phyloP scores from a whole-genome alignment of 2,329 filamentous ascomycete genomes.

The Metarhizium robertsii region DNA sequence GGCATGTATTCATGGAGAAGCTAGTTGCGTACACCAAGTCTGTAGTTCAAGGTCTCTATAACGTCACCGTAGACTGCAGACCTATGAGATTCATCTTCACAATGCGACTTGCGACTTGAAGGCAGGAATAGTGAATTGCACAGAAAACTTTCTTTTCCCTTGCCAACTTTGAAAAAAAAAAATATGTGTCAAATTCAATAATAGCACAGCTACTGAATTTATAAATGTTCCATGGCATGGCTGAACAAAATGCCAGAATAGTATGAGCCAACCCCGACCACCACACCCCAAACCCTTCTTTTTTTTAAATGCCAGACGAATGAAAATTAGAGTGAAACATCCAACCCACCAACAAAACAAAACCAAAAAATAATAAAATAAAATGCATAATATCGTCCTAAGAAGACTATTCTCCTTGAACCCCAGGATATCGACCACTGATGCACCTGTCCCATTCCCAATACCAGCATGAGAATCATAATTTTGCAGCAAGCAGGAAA shows the following conservation, averaged over 20 bases:
- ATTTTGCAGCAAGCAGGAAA: neutral
- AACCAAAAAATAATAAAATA: neutral
- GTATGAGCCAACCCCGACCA: neutral
- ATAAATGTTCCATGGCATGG: neutral
- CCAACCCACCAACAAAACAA: neutral
- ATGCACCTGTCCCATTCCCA: neutral
- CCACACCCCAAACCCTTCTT: no score
- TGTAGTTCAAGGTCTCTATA: neutral
- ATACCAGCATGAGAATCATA: neutral
- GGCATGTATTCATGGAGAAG: neutral
- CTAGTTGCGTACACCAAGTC: neutral
- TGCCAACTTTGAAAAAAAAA: no score
- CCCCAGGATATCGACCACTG: neutral
- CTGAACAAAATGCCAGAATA: neutral
- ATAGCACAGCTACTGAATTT: neutral
- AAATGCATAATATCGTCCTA: neutral
- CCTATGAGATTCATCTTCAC: neutral
- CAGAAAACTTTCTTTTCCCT: no score
- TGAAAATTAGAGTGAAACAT: neutral
- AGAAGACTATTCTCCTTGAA: neutral
- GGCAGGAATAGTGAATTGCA: no score
- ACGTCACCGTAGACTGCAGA: no score
- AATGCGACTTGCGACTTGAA: no score
- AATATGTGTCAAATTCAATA: neutral
- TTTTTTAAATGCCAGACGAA: neutral